phyloP scores from a whole-genome alignment of 2,329 filamentous ascomycete genomes.

The Microdochium paspali region DNA sequence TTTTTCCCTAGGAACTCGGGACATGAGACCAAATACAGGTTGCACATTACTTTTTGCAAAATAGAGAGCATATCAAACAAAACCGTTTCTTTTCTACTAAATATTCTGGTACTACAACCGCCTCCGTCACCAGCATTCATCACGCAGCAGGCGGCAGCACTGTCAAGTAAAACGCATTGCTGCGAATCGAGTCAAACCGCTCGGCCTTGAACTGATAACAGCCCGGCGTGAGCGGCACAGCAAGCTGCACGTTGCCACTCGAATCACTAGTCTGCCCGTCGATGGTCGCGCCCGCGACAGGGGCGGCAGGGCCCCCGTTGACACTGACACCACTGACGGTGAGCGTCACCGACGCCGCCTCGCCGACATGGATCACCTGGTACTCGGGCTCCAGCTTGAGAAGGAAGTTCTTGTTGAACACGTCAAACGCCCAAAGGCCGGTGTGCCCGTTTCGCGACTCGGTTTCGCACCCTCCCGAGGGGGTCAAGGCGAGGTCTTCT shows the following conservation, averaged over 20 bases:
- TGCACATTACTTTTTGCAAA: no score
- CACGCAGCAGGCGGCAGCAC: no score
- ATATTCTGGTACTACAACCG: no score
- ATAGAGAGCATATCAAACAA: no score
- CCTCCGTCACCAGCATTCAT: no score
- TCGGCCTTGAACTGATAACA: background rate
- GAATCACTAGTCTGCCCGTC: background rate
- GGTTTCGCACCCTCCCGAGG: background rate
- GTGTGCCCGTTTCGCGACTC: background rate
- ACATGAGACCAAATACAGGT: no score
- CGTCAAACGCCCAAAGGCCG: background rate
- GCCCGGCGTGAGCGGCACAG: background rate
- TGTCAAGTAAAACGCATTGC: background rate
- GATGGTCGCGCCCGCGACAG: background rate
- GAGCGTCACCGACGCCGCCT: background rate
- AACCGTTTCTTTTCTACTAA: no score
- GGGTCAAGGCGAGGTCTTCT: background rate
- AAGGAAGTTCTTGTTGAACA: background rate
- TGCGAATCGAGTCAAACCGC: background rate
- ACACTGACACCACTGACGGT: background rate
- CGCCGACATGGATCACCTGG: background rate
- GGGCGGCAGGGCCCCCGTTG: background rate
- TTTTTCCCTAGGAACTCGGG: no score
- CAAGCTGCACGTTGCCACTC: background rate
- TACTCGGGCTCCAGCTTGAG: background rate